Conservation (phyloP, 2,329 filamentous ascomycete species). For the Aspergillus arachidicola region DNA sequence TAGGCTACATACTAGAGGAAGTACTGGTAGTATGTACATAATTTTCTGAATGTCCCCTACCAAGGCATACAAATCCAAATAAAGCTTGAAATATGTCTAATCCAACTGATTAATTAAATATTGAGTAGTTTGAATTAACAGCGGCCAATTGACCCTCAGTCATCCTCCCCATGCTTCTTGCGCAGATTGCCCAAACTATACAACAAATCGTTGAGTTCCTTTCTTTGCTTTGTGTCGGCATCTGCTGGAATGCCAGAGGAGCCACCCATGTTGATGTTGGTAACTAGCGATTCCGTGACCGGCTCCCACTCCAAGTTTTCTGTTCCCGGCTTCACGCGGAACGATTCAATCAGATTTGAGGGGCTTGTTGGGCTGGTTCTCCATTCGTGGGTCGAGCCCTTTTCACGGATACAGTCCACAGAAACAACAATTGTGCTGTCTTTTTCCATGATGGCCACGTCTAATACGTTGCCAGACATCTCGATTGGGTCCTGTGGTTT, state of each 20-base stretch:
- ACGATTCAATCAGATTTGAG: conserved; percentile 33
- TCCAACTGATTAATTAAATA: background rate
- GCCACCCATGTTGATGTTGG: conserved; percentile 34
- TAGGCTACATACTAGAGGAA: background rate
- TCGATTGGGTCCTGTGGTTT: conserved; percentile 54
- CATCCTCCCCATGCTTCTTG: conserved; percentile 36
- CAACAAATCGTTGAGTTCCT: conserved; percentile 38
- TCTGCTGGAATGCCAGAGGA: conserved; percentile 29
- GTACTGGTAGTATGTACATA: background rate
- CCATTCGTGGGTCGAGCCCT: conserved; percentile 52
- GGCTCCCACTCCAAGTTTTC: conserved; percentile 32
- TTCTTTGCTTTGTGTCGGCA: conserved; percentile 33
- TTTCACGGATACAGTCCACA: conserved; percentile 56
- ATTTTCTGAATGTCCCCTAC: background rate
- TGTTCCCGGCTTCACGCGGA: conserved; percentile 24
- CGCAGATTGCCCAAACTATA: conserved; percentile 45
- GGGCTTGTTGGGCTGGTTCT: conserved; percentile 24
- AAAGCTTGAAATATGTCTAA: background rate
- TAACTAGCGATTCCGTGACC: conserved; percentile 21
- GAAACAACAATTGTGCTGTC: conserved; percentile 49
- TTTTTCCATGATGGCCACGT: conserved; percentile 45
- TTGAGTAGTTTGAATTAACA: background rate
- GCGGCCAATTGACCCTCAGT: conserved; percentile 2
- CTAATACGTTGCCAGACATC: conserved; percentile 68
- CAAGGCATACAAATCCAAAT: background rate